Evolutionary conservation across 2,329 filamentous ascomycete genomes (phyloP).

Genomic region (Phaeosphaeria sp.): DNA sequence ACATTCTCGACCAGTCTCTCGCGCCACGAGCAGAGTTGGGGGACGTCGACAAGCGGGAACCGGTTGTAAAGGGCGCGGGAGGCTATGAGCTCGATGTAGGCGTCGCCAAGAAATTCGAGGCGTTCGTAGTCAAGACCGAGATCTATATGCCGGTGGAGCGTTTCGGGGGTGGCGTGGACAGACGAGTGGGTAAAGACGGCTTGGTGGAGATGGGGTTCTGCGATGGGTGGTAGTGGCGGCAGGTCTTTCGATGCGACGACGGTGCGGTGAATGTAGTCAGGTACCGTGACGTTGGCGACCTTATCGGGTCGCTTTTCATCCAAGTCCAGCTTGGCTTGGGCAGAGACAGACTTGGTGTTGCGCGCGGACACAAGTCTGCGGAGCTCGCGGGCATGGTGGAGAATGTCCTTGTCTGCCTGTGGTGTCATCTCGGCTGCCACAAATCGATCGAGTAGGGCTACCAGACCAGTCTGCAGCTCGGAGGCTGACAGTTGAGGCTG

Average conservation of each 20-base stretch:
- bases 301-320: slow-evolving; percentile 36
- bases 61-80: slow-evolving; percentile 77
- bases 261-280: slow-evolving; percentile 34
- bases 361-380: slow-evolving; percentile 34
- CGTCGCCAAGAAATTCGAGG: slow-evolving; percentile 88
- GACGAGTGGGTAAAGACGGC: slow-evolving; percentile 71
- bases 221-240: slow-evolving; percentile 68
- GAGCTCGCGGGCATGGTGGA: slow-evolving; percentile 39
- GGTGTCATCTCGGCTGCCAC: slow-evolving; percentile 33
- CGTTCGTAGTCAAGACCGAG: slow-evolving; percentile 70
- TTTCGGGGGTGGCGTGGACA: slow-evolving; percentile 19
- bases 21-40: slow-evolving; percentile 76
- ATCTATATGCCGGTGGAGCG: slow-evolving; percentile 25
- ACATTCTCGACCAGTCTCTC: slow-evolving; percentile 83
- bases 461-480: slow-evolving; percentile 39
- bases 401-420: slow-evolving; percentile 31
- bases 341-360: slow-evolving; percentile 46
- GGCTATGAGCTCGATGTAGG: slow-evolving; percentile 80
- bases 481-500: slow-evolving; percentile 21
- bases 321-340: slow-evolving; percentile 59
- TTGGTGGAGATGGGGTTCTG: slow-evolving; percentile 65
- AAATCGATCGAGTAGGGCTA: slow-evolving; percentile 39
- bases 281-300: slow-evolving; percentile 25
- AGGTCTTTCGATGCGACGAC: slow-evolving; percentile 45
- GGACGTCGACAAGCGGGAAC: slow-evolving; percentile 70